Base-by-base conservation (phyloP, 2,329 filamentous ascomycete species). In the Neonectria magnoliae region DNA sequence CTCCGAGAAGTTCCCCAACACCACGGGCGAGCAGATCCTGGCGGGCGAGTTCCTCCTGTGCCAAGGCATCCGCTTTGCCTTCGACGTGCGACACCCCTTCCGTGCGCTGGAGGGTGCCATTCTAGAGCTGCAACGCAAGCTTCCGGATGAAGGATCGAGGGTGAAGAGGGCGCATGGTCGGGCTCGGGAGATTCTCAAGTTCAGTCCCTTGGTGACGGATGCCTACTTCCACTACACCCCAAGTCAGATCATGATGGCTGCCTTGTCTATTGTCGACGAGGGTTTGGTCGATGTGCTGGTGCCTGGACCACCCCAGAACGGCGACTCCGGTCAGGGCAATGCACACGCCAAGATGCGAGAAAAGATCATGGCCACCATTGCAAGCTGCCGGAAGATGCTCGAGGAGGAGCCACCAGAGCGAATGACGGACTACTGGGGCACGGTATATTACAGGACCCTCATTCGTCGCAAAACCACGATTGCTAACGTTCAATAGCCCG, bases 181-280 rank as follows among this genome's bases (percentile, higher is more conserved):
- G 57, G 92, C 94, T 0, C 87, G 92, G 45, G 88, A 90, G 20
- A 85, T 93, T 51, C 87, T 97, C 59, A 93, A 93, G 75, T 91
- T 90, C 59, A 92, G 93, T 62, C 92, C 94, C 0, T 83, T 97
- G 55, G 86, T 98, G 66, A 97, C 95, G 27, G 96, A 99, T 74
- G 94, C 89, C n/a, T 98, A 98, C 81, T 98, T 98, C 80, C 91
- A 97, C 79, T 98, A 93, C 81, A 95, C 95, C 0, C 96, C 96
- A 0, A 92, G 93, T 25, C 96, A 99, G 78, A 97, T 98, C 76
- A 94, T 94, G 90, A 86, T 98, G 64, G 91, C 93, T 0, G 90
- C 94, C 0, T 81, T 98, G 29, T 84, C 91, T 14, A 85, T 97
- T 56, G 92, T 90, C 0, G 95, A 98, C 76, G 80, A 83, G 44